These are phyloP conservation scores for Staphylotrichum longicolle DNA, from an alignment of 495 filamentous ascomycete species.

Conservation along the genomic window DNA sequence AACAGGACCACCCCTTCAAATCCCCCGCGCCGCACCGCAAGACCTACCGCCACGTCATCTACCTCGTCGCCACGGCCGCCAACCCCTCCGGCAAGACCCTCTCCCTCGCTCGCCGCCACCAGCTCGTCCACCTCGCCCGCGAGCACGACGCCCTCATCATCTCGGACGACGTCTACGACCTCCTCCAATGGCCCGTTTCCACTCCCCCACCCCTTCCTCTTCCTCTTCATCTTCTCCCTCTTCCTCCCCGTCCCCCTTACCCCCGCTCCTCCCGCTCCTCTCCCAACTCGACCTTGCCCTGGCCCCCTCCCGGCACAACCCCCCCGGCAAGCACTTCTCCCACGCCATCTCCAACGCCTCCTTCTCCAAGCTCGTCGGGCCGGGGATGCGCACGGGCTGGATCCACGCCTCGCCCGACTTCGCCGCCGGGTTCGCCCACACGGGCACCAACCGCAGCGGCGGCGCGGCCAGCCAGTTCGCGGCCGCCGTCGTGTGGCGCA, in stretches of 20 bases:
- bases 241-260: slow-evolving; percentile 7
- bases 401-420: slow-evolving; percentile 68
- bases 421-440: slow-evolving; percentile 64
- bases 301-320: slow-evolving; percentile 42
- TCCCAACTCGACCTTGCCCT: slow-evolving; percentile 68
- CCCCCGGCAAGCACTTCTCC: slow-evolving; percentile 52
- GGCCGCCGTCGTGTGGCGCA: slow-evolving; percentile 61
- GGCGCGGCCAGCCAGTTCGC: slow-evolving; percentile 72
- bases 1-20: slow-evolving; percentile 30
- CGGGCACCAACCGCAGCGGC: slow-evolving; percentile 67
- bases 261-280: slow-evolving; percentile 57
- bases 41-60: slow-evolving; percentile 80
- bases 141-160: slow-evolving; percentile 73
- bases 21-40: slow-evolving; percentile 47
- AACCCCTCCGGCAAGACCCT: slow-evolving; percentile 79
- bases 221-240: not conserved
- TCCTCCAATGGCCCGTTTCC: slow-evolving; percentile 65
- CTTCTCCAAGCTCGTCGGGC: slow-evolving; percentile 82
- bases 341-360: slow-evolving; percentile 77
- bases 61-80: slow-evolving; percentile 75
- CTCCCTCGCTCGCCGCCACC: slow-evolving; percentile 57
- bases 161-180: slow-evolving; percentile 90
- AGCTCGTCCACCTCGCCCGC: slow-evolving; percentile 66
- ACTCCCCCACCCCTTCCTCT: slow-evolving; percentile 18
- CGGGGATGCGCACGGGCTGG: slow-evolving; percentile 80